Base-by-base conservation (phyloP, 2,329 filamentous ascomycete genomes). In the Monosporascus sp. region DNA sequence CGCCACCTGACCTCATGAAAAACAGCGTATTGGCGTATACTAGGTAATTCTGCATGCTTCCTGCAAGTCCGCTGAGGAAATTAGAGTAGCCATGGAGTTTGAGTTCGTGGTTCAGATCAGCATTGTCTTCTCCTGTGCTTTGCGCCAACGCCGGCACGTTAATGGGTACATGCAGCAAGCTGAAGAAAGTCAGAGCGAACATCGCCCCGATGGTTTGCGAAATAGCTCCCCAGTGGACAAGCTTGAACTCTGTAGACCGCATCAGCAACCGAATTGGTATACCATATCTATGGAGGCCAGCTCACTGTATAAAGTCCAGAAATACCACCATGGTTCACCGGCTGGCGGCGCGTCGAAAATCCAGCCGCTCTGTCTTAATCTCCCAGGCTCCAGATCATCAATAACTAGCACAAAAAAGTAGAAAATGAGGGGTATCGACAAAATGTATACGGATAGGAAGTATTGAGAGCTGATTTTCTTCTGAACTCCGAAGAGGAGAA, bases 11-110 rank as follows among this genome's bases (percentile, higher is more conserved):
- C 25, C 89, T 84, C 67, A 97, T 96, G 70, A 99, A 97, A 52
- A 99, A 84, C n/a, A 96, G 82, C 57, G 91, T 97, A 68, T 99
- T 99, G 54, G 93, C 93, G 65, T 97, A 99, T 1, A 99, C 94
- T 2, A 99, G 81, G 65, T 99, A 99, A 69, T 99, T 99, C 71
- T 95, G 81, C 54, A 99, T 95, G 65, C 92, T 97, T 14, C 94
- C 94, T 14, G 83, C 77, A 57, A 86, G 82, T 3, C 94, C 94
- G 8, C 93, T 97, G 11, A 97, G 62, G 18, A 92, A 87, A 70
- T 99, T 99, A 1, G 93, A 97, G 60, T 94, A 83, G 2, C 94
- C 94, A 64, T 99, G 94, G 44, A 96, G 85, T 64, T 92, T 90
- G 22, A 99, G 78, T 68, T 99, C 94, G 57, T 89, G 84, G 66